Base-by-base conservation (phyloP, 139 green algal species). In the Auxenochlorella protothecoides region DNA sequence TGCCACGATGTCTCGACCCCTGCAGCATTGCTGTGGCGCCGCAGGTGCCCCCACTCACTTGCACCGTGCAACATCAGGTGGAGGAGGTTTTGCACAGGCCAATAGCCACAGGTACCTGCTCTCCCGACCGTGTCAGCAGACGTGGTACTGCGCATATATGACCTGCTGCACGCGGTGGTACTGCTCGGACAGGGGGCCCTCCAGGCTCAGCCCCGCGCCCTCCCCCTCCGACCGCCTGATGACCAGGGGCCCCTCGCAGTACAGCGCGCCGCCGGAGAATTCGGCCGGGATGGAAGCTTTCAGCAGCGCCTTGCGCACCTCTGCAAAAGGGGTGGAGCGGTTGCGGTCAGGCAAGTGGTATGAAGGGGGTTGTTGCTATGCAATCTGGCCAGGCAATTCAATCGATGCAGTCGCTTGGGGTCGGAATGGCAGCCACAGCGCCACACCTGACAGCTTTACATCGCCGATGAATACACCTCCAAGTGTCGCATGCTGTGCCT, bases 91-190 rank as follows among this genome's bases (percentile, higher is more conserved):
- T 15, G 9, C 57, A 62, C 57, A 11, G 57, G 57, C 57, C 57
- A 62, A 62, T 0, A 9, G 57, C 57, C 57, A 11, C 57, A 62
- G 57, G 57, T 44, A 2, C 27, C 27, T 44, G 27, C 27, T 44
- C 27, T 44, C 27, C 27, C 27, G 27, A 44, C 27, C 57, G 9
- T 13, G 63, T 85, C 72, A 92, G 76, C 85, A 91, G 4, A 92
- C 74, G 65, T 87, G 82, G 69, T 90, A 92, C 73, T 92, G 85
- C n/a, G 64, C 51, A 65, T 92, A 92, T 8, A 92, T 80, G 67
- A 92, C 70, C 59, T 89, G 77, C 13, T 85, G 65, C 15, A 92
- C 78, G 16, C 6, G 59, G 77, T 87, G 89, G 69, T 84, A 92
- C 13, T 84, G 78, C 10, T 85, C 74, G 55, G 73, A 76, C n/a